Base-by-base conservation (phyloP, 371 early-diverging fungal genomes). In the Conidiobolus coronatus region DNA sequence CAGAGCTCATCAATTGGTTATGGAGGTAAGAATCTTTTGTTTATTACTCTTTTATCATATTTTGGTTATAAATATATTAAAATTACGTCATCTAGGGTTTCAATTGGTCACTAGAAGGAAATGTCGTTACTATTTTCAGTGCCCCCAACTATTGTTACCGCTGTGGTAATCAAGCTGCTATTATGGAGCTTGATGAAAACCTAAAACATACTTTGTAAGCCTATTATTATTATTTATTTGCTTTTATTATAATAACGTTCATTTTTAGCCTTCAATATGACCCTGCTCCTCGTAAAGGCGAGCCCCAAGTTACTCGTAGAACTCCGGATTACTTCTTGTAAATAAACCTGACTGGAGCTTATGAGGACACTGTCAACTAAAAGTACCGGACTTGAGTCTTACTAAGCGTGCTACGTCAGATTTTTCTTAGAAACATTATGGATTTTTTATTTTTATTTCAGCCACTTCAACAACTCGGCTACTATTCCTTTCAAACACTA, bases 71-170 rank as follows among this genome's bases (percentile, higher is more conserved):
- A 29, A 5, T 5, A 29, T 44, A 35, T 9, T 9, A 44, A 44
- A 11, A 22, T 36, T 36, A 17, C 12, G 13, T 18, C 36, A 14
- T 40, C 20, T 47, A 47, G 48, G 48, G 48, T 14, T 47, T 24
- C 18, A 47, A 47, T 22, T 47, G 48, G 93, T 77, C 85, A 59
- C 96, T 94, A 61, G 95, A 97, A 48, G 76, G 86, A 58, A 88
- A 91, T 53, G 93, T 94, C 8, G 99, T 99, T 3, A 99, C 99
- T 21, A 92, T 99, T 47, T 99, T 98, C 60, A 85, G 85, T 65
- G 99, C 99, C 24, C 99, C 99, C 21, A 99, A 93, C 65, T 99
- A 99, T 65, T 99, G 99, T 66, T 99, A 98, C 67, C 79, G 51
- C 34, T 51, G 51, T 56, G 95, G 94, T 23, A 98, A 98, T 60